phyloP scores from a whole-genome alignment of 306 rosid genomes.

The Cicer arietinum region DNA sequence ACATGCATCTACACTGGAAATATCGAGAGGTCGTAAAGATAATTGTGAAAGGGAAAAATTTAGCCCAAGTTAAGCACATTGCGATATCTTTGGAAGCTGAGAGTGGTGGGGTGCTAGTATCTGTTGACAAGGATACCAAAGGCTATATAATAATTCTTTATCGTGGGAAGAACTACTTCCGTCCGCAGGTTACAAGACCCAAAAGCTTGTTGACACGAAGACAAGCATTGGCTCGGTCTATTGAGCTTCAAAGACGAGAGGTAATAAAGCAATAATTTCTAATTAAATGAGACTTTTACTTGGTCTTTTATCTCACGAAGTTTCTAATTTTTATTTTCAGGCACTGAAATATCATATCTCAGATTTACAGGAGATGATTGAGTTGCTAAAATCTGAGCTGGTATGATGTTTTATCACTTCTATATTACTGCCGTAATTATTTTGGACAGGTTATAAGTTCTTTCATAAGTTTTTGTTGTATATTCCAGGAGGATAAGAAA shows the following conservation, averaged over 20 bases:
- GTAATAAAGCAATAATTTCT: slow-evolving; percentile 51
- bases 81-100: slow-evolving; percentile 95
- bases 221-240: slow-evolving; percentile 82
- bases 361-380: slow-evolving; percentile 73
- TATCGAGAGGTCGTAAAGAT: slow-evolving; percentile 87
- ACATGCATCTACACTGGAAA: slow-evolving; percentile 98
- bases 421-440: slow-evolving; percentile 28
- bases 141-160: slow-evolving; percentile 76
- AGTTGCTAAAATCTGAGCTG: slow-evolving; percentile 70
- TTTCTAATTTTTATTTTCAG: slow-evolving; percentile 51
- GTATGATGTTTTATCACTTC: slow-evolving; percentile 49
- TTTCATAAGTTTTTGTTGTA: slow-evolving; percentile 33
- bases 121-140: slow-evolving; percentile 76
- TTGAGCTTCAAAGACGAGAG: slow-evolving; percentile 89
- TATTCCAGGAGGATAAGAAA: slow-evolving; percentile 67
- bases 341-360: slow-evolving; percentile 78
- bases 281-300: slow-evolving; percentile 19
- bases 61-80: slow-evolving; percentile 75
- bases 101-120: slow-evolving; percentile 88
- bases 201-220: slow-evolving; percentile 74
- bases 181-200: slow-evolving; percentile 70
- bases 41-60: slow-evolving; percentile 72
- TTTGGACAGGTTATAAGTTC: slow-evolving; percentile 32
- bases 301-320: slow-evolving; percentile 33
- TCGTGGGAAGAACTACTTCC: slow-evolving; percentile 87